These are phyloP conservation scores for Suillus bovinus DNA, from an alignment of 768 basidiomycete genomes.

Conservation along the genomic window DNA sequence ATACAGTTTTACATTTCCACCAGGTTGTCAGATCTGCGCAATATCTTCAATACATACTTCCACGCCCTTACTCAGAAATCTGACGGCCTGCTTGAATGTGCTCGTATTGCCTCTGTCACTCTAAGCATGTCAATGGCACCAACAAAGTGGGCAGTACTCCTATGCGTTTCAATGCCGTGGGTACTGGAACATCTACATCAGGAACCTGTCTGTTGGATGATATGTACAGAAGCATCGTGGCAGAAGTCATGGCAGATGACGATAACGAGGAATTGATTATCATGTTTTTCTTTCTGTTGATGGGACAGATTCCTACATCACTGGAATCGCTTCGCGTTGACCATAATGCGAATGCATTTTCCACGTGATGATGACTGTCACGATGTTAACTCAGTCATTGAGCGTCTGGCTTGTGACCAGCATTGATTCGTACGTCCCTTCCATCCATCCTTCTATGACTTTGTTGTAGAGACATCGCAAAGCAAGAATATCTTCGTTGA, in stretches of 20 bases:
- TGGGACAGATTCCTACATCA: constrained; percentile 5
- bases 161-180: background rate
- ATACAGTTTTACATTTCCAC: constrained; percentile 1
- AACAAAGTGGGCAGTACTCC: background rate
- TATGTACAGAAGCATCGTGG: constrained; percentile 7
- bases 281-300: constrained; percentile 10
- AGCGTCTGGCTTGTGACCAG: constrained; percentile 12
- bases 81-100: constrained; percentile 5
- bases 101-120: background rate
- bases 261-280: background rate
- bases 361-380: background rate
- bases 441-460: constrained; percentile 31
- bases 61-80: background rate
- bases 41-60: background rate
- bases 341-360: background rate
- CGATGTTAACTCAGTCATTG: constrained; percentile 9
- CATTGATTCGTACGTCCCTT: constrained; percentile 13
- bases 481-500: constrained; percentile 17
- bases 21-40: background rate
- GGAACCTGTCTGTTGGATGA: constrained; percentile 5
- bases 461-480: constrained; percentile 16
- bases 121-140: constrained; percentile 5
- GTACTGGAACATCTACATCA: background rate
- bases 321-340: constrained; percentile 10
- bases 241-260: constrained; percentile 5